Evolutionary conservation across 2,329 filamentous ascomycete species (phyloP).

Genomic region (Scedosporium aurantiacum): DNA sequence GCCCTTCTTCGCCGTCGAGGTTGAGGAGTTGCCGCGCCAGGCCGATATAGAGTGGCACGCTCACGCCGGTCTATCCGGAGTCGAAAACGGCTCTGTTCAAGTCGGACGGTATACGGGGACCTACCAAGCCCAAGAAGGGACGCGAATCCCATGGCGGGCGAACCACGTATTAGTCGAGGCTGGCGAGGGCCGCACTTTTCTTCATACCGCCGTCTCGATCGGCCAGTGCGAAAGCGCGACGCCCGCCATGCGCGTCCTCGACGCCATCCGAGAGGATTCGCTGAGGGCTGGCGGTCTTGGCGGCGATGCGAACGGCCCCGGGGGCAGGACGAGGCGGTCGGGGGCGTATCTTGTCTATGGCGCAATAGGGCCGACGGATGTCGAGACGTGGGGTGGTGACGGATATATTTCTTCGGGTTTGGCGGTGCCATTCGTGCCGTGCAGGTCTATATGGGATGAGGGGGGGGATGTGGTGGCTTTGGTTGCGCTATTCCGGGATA

Average conservation of each 20-base stretch:
- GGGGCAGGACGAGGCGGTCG: not conserved
- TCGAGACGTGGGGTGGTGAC: not conserved
- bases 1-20: constrained; percentile 64
- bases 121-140: constrained; percentile 9
- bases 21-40: constrained; percentile 62
- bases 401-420: not conserved
- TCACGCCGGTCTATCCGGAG: constrained; percentile 42
- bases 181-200: constrained; percentile 10
- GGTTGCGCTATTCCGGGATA: constrained; percentile 7
- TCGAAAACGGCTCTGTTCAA: constrained; percentile 18
- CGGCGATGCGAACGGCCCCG: no score
- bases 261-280: not conserved
- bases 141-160: constrained; percentile 15
- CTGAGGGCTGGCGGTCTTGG: not conserved
- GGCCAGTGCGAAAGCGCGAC: not conserved
- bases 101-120: constrained; percentile 8
- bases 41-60: constrained; percentile 78
- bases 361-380: not conserved
- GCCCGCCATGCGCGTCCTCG: constrained; percentile 4
- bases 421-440: constrained; percentile 1
- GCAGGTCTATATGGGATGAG: constrained; percentile 5
- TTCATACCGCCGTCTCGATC: constrained; percentile 17
- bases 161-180: constrained; percentile 19
- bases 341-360: constrained; percentile 4
- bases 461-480: not conserved